phyloP scores from a whole-genome alignment of 139 green algal species.

The Astrephomene gubernaculifera region DNA sequence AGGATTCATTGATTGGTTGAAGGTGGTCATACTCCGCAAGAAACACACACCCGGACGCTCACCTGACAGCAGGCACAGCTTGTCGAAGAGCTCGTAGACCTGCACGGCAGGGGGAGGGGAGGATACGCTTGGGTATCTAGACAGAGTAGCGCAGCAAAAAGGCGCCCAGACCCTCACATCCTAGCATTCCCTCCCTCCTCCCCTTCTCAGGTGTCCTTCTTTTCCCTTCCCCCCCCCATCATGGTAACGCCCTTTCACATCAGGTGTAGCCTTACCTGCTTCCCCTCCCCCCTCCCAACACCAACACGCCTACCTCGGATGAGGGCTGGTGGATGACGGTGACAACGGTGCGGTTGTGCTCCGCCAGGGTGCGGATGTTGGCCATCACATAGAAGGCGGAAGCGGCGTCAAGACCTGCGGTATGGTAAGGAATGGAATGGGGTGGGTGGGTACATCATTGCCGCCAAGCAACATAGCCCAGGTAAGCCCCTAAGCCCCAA shows the following conservation, averaged over 20 bases:
- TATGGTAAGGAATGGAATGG: neutral
- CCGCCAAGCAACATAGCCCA: neutral
- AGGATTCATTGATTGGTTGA: too few species aligned
- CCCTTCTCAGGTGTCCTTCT: neutral
- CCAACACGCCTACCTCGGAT: slow-evolving; percentile 47
- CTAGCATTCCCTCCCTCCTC: neutral
- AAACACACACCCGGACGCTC: too few species aligned
- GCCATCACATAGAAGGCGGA: slow-evolving; percentile 70
- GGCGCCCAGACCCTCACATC: neutral
- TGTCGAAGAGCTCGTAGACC: slow-evolving; percentile 47
- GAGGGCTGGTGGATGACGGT: slow-evolving; percentile 77
- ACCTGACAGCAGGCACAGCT: slow-evolving; percentile 42
- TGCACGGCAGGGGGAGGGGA: too few species aligned
- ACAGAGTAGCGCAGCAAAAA: neutral
- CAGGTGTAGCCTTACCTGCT: neutral
- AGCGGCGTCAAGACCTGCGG: slow-evolving; percentile 72
- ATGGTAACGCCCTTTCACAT: neutral
- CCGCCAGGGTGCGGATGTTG: slow-evolving; percentile 45
- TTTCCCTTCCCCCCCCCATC: neutral
- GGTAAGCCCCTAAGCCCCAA: too few species aligned
- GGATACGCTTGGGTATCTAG: neutral
- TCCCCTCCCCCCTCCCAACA: too few species aligned
- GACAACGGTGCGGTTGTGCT: slow-evolving; percentile 65
- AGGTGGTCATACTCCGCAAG: too few species aligned
- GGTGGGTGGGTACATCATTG: neutral